A percentile compares a stretch with the other conserved stretches of the same genome.
These are phyloP conservation scores for Podaxis sp. DNA, from an alignment of 768 basidiomycete genomes.

Conservation along the genomic window DNA sequence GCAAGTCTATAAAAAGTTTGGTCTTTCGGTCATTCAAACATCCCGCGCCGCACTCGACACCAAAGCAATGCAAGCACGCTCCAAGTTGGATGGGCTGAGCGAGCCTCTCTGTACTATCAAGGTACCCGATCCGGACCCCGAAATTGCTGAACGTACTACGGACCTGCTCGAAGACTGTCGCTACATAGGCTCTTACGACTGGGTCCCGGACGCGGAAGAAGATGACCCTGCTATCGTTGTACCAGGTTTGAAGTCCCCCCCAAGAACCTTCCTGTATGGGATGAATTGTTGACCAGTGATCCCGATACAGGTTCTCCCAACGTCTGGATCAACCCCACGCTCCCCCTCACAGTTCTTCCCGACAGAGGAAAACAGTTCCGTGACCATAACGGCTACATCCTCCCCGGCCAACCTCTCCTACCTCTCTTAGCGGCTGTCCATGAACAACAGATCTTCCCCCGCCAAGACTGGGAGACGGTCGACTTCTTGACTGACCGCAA, in stretches of 20 bases:
- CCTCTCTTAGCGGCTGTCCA: slow-evolving; percentile 64
- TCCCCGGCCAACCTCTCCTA: slow-evolving; percentile 34
- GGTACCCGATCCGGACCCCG: background rate
- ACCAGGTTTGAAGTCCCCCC: slow-evolving; percentile 30
- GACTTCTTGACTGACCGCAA: slow-evolving; percentile 65
- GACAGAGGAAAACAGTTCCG: slow-evolving; percentile 49
- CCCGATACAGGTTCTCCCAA: slow-evolving; percentile 52
- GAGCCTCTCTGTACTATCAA: background rate
- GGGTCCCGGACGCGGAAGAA: slow-evolving; percentile 31
- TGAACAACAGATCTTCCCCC: slow-evolving; percentile 29
- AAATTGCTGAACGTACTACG: background rate
- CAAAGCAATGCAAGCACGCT: background rate
- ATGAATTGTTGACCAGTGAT: background rate
- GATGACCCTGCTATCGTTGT: slow-evolving; percentile 49
- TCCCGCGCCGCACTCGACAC: background rate
- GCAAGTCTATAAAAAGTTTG: background rate
- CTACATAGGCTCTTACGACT: slow-evolving; percentile 56
- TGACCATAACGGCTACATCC: slow-evolving; percentile 56
- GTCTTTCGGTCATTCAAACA: background rate
- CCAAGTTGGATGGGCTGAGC: background rate
- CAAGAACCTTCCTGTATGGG: no score
- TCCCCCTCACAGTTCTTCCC: slow-evolving; percentile 50
- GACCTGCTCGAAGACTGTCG: slow-evolving; percentile 28
- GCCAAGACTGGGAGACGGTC: slow-evolving; percentile 37
- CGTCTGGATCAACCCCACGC: slow-evolving; percentile 45